These are phyloP conservation scores for Phoma sp. DNA, from an alignment of 2,329 filamentous ascomycete species.

Conservation along the genomic window DNA sequence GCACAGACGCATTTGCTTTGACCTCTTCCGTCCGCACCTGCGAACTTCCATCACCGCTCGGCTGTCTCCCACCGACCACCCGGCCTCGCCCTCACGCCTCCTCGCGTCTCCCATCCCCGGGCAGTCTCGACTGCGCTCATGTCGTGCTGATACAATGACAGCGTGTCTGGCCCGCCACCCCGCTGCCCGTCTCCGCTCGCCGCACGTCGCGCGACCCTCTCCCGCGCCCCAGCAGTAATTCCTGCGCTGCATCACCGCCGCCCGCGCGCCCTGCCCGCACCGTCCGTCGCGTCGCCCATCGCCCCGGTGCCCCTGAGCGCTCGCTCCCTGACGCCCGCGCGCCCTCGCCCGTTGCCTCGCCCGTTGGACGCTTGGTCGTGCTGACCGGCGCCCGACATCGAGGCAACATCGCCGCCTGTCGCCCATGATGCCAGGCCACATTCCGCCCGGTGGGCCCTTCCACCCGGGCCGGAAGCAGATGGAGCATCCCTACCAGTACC, in stretches of 20 bases:
- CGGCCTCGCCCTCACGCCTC: conserved; percentile 11
- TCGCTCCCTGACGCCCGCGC: conserved; percentile 36
- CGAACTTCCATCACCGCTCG: not conserved
- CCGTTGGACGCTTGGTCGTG: conserved; percentile 47
- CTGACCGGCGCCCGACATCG: conserved; percentile 49
- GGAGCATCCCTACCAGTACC: conserved; percentile 40
- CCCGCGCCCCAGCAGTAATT: conserved; percentile 40
- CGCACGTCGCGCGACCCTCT: conserved; percentile 38
- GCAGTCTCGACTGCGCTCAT: conserved; percentile 44
- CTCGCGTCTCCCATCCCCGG: conserved; percentile 23
- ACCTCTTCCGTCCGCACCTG: no score
- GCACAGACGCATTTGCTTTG: not conserved
- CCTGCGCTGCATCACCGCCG: conserved; percentile 18
- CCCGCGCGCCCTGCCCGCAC: conserved; percentile 65
- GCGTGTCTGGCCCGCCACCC: conserved; percentile 31
- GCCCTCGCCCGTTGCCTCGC: conserved; percentile 44
- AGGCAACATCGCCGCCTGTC: conserved; percentile 52
- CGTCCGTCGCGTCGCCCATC: conserved; percentile 47
- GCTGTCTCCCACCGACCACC: conserved; percentile 1
- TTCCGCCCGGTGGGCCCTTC: conserved; percentile 48
- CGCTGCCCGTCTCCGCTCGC: conserved; percentile 26
- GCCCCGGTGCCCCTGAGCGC: conserved; percentile 48
- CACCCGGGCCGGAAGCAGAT: conserved; percentile 52
- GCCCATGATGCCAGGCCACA: conserved; percentile 73
- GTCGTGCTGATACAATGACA: conserved; percentile 47